Evolutionary conservation across 2,329 filamentous ascomycete genomes (phyloP).

Genomic region (Thelonectria olida): DNA sequence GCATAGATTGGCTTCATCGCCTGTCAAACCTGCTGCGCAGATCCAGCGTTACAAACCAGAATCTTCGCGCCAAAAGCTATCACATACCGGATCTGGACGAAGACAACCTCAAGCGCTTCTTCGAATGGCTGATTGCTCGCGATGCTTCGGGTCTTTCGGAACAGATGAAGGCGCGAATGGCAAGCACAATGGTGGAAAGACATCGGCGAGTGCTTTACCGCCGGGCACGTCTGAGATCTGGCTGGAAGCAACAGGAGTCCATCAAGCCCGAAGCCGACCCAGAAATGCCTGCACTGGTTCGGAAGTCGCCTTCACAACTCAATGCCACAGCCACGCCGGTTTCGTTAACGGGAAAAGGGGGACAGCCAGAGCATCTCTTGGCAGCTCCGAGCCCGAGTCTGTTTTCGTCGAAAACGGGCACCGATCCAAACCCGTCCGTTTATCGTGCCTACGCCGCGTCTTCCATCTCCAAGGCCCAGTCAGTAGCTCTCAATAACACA

Average conservation of each 20-base stretch:
- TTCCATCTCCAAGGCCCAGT: not conserved
- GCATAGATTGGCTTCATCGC: not conserved
- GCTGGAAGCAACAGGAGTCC: not conserved
- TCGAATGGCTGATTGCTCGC: not conserved
- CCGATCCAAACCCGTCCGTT: not conserved
- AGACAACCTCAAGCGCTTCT: not conserved
- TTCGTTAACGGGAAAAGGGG: not conserved
- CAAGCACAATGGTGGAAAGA: not conserved
- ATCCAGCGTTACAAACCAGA: not conserved
- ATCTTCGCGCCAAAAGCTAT: not conserved
- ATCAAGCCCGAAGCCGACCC: not conserved
- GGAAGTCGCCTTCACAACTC: too few species aligned
- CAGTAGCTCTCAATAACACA: not conserved
- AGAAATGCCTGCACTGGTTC: too few species aligned
- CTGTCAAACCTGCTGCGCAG: not conserved
- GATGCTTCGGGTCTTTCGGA: not conserved
- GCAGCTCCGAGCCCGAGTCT: not conserved
- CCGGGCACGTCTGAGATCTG: not conserved
- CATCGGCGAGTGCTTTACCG: not conserved
- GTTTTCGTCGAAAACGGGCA: not conserved
- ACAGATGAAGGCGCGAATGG: not conserved
- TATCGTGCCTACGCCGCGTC: not conserved
- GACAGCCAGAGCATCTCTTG: not conserved
- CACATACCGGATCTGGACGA: not conserved
- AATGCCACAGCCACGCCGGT: not conserved